Evolutionary conservation across 495 filamentous ascomycete genomes (phyloP), one percentile per base, ranked within the genome.

Genomic region (Penicillium egyptiacum): DNA sequence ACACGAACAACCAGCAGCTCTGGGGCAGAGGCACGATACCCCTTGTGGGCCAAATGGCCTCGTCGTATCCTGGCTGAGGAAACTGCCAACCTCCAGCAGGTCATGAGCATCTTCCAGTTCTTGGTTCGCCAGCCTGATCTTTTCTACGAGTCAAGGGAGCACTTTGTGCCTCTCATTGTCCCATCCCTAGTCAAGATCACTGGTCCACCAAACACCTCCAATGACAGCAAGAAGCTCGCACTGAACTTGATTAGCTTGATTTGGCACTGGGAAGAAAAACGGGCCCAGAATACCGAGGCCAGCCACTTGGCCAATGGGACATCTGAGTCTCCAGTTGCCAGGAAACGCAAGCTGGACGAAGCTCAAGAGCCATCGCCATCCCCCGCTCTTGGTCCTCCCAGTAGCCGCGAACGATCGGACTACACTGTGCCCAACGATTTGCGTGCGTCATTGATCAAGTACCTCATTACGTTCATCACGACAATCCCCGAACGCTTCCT

Each of bases 61-160:
- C 85, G 92, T 31, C 89, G 90, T 25, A 96, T 98, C 48, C 73
- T 99, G 49, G 86, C 90, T 8, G 95, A 99, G 71, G 95, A 99
- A 69, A 92, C 88, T n/a, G 89, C 91, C 59, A 99, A 99, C 61
- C 80, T 92, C 54, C 93, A 96, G 72, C 95, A 98, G 73, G 86
- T 97, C 70, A 96, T 91, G 33, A 91, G 89, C 71, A 98, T 99
- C 60, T 98, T 97, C 71, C 88, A 96, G 62, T 99, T 98, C 70
- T 76, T 99, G 16, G 95, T 97, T 31, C 81, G 89, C 44, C 92
- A 98, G 66, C 88, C 91, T 2, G 89, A 92, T 65, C 78, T 98
- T 17, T 98, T 99, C 74, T 98, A 95, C 59, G 92, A 99, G 54
- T 91, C 91, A 2, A 79, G 95, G 53, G 95, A 98, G 53, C 89